Conservation (phyloP, 1,284 basidiomycete species). For the Puccinia sorghi region DNA sequence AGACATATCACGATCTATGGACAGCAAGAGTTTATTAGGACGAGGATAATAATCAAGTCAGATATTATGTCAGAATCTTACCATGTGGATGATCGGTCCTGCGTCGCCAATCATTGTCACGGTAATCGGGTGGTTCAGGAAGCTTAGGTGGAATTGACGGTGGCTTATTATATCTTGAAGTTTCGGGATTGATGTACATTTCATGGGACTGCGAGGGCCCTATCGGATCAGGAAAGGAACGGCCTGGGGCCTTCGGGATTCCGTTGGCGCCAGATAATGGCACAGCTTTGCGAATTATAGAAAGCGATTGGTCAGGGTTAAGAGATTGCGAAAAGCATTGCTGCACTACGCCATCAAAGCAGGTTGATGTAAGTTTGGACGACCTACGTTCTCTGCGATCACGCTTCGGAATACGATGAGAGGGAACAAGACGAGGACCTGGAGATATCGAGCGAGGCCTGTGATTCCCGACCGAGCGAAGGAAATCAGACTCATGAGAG, state of each 20-base stretch:
- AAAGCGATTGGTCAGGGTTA: slow-evolving; percentile 1
- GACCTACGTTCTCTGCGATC: slow-evolving; percentile 36
- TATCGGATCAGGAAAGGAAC: slow-evolving; percentile 20
- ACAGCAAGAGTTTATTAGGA: neutral
- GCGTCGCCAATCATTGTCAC: neutral
- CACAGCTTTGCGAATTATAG: slow-evolving; percentile 12
- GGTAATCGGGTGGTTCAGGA: slow-evolving; percentile 9
- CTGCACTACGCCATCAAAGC: neutral
- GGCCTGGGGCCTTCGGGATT: slow-evolving; percentile 29
- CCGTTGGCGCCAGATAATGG: slow-evolving; percentile 35
- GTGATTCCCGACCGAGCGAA: slow-evolving; percentile 5
- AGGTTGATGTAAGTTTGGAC: neutral
- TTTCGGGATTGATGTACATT: neutral
- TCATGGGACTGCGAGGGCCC: slow-evolving; percentile 1
- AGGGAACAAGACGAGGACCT: slow-evolving; percentile 23
- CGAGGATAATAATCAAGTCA: neutral
- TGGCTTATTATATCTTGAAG: neutral
- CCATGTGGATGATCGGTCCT: slow-evolving; percentile 10
- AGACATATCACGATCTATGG: slow-evolving; percentile 16
- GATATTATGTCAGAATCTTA: neutral
- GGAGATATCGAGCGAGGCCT: slow-evolving; percentile 35
- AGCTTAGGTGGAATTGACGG: slow-evolving; percentile 1
- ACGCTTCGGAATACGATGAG: slow-evolving; percentile 7
- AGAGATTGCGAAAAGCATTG: slow-evolving; percentile 1
- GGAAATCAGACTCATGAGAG: slow-evolving; percentile 1